Conservation (phyloP, 2,329 filamentous ascomycete species). For the Clonostachys sp. region DNA sequence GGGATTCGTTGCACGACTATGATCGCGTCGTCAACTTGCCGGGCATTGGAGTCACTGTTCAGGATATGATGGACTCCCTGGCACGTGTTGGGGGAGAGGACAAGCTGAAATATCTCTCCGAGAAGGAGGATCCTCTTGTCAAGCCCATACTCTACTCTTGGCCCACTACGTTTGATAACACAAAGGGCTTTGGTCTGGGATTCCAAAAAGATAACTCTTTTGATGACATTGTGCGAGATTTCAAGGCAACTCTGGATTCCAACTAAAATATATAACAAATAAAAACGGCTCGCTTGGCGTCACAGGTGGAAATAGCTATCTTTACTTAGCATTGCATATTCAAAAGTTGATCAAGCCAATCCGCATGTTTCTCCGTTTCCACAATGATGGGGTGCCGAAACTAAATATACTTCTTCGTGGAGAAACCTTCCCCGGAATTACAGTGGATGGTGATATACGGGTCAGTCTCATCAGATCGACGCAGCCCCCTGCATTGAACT, state of each 20-base stretch:
- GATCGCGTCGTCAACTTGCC: conserved; percentile 33
- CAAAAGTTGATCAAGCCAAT: too few relatives aligned
- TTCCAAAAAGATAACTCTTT: conserved; percentile 34
- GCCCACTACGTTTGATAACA: conserved; percentile 40
- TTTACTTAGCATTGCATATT: too few relatives aligned
- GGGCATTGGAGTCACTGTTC: conserved; percentile 39
- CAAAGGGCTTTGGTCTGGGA: conserved; percentile 44
- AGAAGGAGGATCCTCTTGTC: conserved; percentile 37
- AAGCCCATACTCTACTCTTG: conserved; percentile 45
- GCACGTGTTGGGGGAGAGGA: conserved; percentile 38
- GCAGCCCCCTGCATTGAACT: too few relatives aligned
- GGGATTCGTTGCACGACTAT: conserved; percentile 4
- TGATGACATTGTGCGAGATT: conserved; percentile 11
- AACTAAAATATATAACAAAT: too few relatives aligned
- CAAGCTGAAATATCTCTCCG: conserved; percentile 29
- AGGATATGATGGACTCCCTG: conserved; percentile 43
- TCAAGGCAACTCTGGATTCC: conserved; percentile 3
- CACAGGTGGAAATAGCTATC: too few relatives aligned
- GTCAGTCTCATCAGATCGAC: too few relatives aligned
- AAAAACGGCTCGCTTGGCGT: too few relatives aligned
- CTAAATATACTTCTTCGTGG: too few relatives aligned
- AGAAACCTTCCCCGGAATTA: too few relatives aligned
- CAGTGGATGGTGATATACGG: too few relatives aligned
- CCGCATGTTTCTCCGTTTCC: too few relatives aligned
- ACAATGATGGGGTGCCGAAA: too few relatives aligned